Evolutionary conservation across 768 basidiomycete genomes (phyloP), one percentile per base, ranked within the genome.

Genomic region (Mycena albidolilacea): DNA sequence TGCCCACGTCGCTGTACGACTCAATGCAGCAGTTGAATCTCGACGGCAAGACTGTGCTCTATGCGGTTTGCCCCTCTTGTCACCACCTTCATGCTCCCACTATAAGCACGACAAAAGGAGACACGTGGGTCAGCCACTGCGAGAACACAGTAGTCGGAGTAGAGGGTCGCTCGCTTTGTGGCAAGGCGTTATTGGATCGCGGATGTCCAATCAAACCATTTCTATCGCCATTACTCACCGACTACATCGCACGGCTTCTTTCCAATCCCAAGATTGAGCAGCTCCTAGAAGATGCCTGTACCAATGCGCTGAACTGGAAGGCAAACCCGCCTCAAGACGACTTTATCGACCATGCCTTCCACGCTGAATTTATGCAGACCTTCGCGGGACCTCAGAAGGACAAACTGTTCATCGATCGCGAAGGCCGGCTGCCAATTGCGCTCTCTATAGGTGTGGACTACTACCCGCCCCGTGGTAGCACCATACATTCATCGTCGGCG

Each of bases 211-310:
- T 55, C 12, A 71, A 65, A 46, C 63, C 62, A 10, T 71, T 30
- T 43, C 35, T 71, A 2, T 58, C 64, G 3, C 70, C 54, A 8
- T 71, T 63, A 5, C 64, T 71, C 19, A 52, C 44, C 37, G 63
- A 71, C 44, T 71, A 59, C 52, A 30, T 71, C 21, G 70, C 70
- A 5, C 70, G 70, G n/a, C 70, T 71, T n/a, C 64, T 71, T 17
- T 71, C 70, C 4, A 71, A 57, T 60, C 70, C 70, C 19, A 12
- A 37, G 2, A 64, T 71, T 41, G 70, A 71, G 70, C 19, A 46
- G 43, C 43, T 46, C 4, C 37, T 60, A 15, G 64, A 71, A 23
- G 17, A 64, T 9, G 19, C 50, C 7, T 21, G 35, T 23, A 14
- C 11, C 46, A 43, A 46, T 59, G 43, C 57, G 43, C 30, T 37